phyloP scores from a whole-genome alignment of 495 filamentous ascomycete species.

The Penicillium lividum region DNA sequence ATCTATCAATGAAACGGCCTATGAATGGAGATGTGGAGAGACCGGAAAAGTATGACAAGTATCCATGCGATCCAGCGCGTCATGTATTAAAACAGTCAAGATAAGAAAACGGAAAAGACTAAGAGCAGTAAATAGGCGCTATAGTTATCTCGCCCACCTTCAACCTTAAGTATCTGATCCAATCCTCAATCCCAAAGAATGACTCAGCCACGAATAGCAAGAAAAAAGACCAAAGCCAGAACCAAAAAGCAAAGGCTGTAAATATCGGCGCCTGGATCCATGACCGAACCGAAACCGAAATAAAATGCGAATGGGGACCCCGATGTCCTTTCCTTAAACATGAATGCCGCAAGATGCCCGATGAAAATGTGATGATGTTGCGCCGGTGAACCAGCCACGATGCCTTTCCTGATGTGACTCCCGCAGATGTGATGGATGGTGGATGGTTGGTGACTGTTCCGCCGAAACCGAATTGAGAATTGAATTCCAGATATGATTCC shows the following conservation, averaged over 20 bases:
- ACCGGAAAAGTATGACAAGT: neutral
- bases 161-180: neutral
- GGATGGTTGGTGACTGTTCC: conserved; percentile 11
- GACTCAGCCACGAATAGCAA: neutral
- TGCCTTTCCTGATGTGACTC: conserved; percentile 28
- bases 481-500: conserved; percentile 11
- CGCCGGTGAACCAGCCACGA: conserved; percentile 32
- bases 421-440: conserved; percentile 28
- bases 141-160: neutral
- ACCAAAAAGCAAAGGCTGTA: neutral
- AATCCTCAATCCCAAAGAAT: neutral
- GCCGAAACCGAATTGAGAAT: conserved; percentile 12
- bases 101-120: conserved; percentile 2
- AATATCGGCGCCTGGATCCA: neutral
- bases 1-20: conserved; percentile 16
- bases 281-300: neutral
- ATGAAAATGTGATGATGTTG: conserved; percentile 14
- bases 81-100: conserved; percentile 21
- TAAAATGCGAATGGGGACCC: neutral
- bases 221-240: neutral
- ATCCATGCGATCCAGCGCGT: conserved; percentile 22
- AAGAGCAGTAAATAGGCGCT: conserved; percentile 11
- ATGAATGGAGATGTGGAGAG: conserved; percentile 12
- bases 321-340: neutral
- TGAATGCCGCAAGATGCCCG: conserved; percentile 16